Conservation (phyloP, 257 asterid genomes). For the Nicotiana tomentosiformis region DNA sequence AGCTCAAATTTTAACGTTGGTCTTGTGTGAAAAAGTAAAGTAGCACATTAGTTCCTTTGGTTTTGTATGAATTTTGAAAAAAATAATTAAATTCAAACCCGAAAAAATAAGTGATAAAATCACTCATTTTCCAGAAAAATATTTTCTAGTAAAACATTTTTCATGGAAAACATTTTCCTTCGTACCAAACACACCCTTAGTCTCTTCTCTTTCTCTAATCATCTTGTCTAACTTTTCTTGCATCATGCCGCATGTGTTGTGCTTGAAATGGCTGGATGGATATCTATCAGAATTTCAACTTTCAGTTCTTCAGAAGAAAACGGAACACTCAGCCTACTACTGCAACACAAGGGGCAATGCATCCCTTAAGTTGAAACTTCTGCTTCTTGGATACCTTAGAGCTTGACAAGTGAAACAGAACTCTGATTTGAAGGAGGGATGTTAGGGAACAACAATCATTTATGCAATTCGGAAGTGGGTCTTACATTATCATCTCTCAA, state of each 20-base stretch:
- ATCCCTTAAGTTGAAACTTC: conserved; percentile 34
- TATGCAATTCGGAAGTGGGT: conserved; percentile 38
- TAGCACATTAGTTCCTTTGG: too few relatives aligned
- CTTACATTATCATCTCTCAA: conserved; percentile 46
- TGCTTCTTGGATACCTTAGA: conserved; percentile 35
- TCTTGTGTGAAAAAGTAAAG: too few relatives aligned
- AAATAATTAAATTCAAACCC: too few relatives aligned
- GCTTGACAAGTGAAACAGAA: conserved; percentile 22
- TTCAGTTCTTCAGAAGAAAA: conserved; percentile 43
- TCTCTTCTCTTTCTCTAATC: conserved; percentile 44
- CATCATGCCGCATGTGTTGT: conserved; percentile 61
- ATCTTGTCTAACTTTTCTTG: conserved; percentile 62
- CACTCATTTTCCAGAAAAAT: too few relatives aligned
- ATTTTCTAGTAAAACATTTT: too few relatives aligned
- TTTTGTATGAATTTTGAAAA: too few relatives aligned
- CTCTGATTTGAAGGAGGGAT: conserved; percentile 16
- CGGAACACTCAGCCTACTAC: conserved; percentile 45
- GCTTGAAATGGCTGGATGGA: conserved; percentile 32
- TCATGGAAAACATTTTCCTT: too few relatives aligned
- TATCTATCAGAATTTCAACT: conserved; percentile 31
- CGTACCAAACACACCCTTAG: background rate
- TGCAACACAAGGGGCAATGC: conserved; percentile 46
- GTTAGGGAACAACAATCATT: conserved; percentile 16
- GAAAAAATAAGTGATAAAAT: too few relatives aligned
- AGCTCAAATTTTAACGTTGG: too few relatives aligned